Conservation (phyloP, 148 eudicot genomes). For the Nepenthes gracilis region DNA sequence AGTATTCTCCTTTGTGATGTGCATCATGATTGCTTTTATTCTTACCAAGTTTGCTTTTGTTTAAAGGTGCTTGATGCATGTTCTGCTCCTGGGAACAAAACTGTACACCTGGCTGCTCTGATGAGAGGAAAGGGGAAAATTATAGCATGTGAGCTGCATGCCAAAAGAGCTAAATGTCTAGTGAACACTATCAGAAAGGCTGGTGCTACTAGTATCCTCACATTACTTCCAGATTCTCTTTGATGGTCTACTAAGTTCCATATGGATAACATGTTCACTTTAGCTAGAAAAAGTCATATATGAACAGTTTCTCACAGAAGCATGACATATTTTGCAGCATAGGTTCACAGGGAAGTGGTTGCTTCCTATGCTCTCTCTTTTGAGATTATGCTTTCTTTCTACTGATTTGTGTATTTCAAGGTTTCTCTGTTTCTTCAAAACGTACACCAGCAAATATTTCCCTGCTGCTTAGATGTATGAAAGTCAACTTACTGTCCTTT, state of each 20-base stretch:
- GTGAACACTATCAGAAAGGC: slow-evolving; percentile 50
- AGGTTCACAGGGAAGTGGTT: neutral
- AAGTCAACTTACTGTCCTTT: neutral
- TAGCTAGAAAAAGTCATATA: neutral
- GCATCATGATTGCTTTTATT: neutral
- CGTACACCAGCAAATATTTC: no score
- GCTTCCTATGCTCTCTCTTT: neutral
- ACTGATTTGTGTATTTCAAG: neutral
- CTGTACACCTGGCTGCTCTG: slow-evolving; percentile 86
- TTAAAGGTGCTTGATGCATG: slow-evolving; percentile 98
- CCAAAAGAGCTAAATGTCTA: slow-evolving; percentile 61
- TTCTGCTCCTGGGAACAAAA: slow-evolving; percentile 98
- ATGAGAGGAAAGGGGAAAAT: slow-evolving; percentile 79
- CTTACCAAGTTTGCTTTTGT: slow-evolving; percentile 5
- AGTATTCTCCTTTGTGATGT: neutral
- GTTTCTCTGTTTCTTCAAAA: no score
- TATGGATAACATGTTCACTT: neutral
- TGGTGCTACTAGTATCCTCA: slow-evolving; percentile 94
- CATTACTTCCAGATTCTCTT: slow-evolving; percentile 4
- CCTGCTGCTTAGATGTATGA: no score
- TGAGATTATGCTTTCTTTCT: neutral
- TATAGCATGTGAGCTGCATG: slow-evolving; percentile 79
- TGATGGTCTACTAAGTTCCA: neutral
- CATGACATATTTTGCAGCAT: neutral
- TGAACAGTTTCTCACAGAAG: neutral